Conservation (phyloP, 1,139 yeast genomes). For the Taphrina betulina region DNA sequence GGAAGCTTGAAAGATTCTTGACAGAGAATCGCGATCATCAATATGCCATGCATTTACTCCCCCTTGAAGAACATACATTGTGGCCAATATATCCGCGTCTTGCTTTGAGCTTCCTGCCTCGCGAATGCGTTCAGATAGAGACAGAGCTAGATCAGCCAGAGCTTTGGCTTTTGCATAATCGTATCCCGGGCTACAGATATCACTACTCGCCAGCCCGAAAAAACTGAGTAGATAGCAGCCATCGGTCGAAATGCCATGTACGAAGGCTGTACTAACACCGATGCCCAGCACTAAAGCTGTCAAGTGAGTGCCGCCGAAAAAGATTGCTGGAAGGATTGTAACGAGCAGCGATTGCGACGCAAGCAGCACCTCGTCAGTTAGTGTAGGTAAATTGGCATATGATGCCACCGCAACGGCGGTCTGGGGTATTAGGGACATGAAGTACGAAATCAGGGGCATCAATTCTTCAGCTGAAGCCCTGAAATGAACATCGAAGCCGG, state of each 20-base stretch:
- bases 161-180: constrained; percentile 11
- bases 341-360: constrained; percentile 10
- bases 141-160: not conserved
- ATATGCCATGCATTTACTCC: constrained; percentile 10
- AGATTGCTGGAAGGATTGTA: not conserved
- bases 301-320: constrained; percentile 2
- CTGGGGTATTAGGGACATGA: constrained; percentile 3
- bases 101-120: not conserved
- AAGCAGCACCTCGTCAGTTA: not conserved
- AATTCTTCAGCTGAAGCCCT: not conserved
- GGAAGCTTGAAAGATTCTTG: not conserved
- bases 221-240: constrained; percentile 5
- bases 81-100: constrained; percentile 7
- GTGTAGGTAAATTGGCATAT: not conserved
- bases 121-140: not conserved
- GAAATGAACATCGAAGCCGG: constrained; percentile 8
- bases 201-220: constrained; percentile 9
- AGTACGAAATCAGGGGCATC: constrained; percentile 1
- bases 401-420: not conserved
- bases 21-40: not conserved
- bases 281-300: not conserved
- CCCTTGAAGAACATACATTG: constrained; percentile 6
- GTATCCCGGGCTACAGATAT: not conserved
- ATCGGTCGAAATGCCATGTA: not conserved
- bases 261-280: constrained; percentile 3